Evolutionary conservation across 163 green algal species (phyloP), one percentile per base, ranked within the genome.

Genomic region (Scenedesmus sp.): DNA sequence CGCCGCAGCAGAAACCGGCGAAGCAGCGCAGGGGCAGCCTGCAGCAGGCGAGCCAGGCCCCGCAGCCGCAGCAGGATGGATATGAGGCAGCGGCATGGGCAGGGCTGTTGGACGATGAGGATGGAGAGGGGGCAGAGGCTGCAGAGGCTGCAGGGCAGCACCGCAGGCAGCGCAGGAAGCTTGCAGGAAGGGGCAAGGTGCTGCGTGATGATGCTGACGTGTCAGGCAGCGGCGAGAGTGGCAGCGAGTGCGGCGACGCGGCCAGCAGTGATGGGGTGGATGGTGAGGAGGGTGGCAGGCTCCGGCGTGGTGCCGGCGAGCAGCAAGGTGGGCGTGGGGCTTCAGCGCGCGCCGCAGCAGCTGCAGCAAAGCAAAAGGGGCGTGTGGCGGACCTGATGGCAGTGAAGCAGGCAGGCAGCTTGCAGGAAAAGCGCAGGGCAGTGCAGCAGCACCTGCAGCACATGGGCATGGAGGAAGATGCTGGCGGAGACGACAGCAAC

Each of bases 61-160:
- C 16, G 72, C 5, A 24, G 72, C 35, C 24, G 35, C 15, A n/a
- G 37, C 15, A 81, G 72, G 37, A 33, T 81, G 72, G 44, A 13
- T 37, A 51, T 42, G 24, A 70, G 44, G 81, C n/a, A 87, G 81
- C n/a, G 73, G 43, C 56, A 35, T 51, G 83, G 56, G 3, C 56
- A 22, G 56, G 56, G 56, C 6, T 56, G 1, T 35, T 15, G 37
- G 51, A 80, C 35, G 83, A 88, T 81, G 37, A 88, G 15, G 83
- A 88, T 79, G 26, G 44, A 3, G 24, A 37, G 49, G 61, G 10
- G 30, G 49, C 30, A 33, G 26, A 7, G 26, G 83, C 35, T 82
- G 83, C 83, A 82, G 65, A 9, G 24, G 59, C 20, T 42, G 83
- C 83, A 53, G 33, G 42, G 37, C 44, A 89, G 83, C 83, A 40